Evolutionary conservation across 2,329 filamentous ascomycete genomes (phyloP), one percentile per base, ranked within the genome.

Genomic region (Chalaropsis thielavioides): DNA sequence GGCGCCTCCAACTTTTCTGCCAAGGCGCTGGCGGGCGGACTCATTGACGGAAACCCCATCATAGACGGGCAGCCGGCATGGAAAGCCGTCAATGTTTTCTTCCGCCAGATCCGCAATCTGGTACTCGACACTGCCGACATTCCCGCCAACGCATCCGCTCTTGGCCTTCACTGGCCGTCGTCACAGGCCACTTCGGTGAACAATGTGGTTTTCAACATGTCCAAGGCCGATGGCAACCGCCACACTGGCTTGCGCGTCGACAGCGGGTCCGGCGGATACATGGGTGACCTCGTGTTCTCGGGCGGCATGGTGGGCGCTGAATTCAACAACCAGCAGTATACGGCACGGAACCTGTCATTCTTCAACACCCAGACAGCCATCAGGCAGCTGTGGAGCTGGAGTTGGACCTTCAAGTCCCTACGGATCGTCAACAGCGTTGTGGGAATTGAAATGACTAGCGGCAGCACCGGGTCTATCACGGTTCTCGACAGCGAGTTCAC

Each of bases 341-440:
- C 85, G 15, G 83, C 84, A 61, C 80, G 85, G 31, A 88, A 89
- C 71, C 71, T 88, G 69, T 84, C 80, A 24, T 87, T 90, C 74
- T 82, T 81, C 69, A 78, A 80, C 67, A 82, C 83, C 69, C 76
- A 84, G 69, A 87, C 84, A 11, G 88, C 84, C 59, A 83, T 90
- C 66, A 81, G 80, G 72, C 85, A 89, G 77, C 81, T 86, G 68
- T 90, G 87, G 87, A 83, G 87, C 72, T 90, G 87, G 88, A 81
- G 83, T 1, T 90, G 86, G 84, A 86, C 83, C 4, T 88, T 88
- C 76, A 87, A 88, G 74, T 83, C 81, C 24, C 72, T 88, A 22
- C 76, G 74, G 31, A 82, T 89, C 73, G 80, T 83, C 70, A 79
- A 86, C 71, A 88, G 85, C 71, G 76, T 76, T 10, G 77, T 88